Evolutionary conservation across 345 rosid genomes (phyloP).

Genomic region (Heritiera littoralis): DNA sequence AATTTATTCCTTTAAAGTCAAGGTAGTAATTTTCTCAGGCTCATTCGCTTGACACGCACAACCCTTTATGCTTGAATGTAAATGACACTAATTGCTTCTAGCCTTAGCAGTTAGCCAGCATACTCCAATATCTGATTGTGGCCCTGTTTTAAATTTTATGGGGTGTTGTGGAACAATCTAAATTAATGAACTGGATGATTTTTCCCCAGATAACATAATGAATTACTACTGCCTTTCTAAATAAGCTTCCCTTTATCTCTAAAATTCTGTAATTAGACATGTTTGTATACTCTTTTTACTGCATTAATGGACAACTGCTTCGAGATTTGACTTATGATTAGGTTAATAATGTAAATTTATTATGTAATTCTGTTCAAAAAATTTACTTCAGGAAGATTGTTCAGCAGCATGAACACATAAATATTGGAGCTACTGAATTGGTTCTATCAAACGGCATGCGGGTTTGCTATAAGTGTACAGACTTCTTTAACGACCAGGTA

Average conservation of each 20-base stretch:
- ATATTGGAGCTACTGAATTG: slow-evolving; percentile 77
- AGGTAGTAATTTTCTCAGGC: neutral
- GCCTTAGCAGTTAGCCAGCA: neutral
- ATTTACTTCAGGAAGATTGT: slow-evolving; percentile 52
- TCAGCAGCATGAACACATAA: slow-evolving; percentile 58
- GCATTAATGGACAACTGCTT: neutral
- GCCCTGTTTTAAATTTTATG: neutral
- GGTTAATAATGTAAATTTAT: neutral
- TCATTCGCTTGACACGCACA: neutral
- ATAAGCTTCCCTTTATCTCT: slow-evolving; percentile 1
- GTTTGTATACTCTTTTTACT: neutral
- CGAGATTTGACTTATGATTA: neutral
- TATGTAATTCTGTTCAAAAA: slow-evolving; percentile 27
- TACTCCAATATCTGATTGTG: neutral
- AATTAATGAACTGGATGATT: neutral
- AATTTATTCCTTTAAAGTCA: neutral
- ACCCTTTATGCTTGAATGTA: neutral
- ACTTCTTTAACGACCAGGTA: slow-evolving; percentile 93
- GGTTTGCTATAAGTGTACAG: slow-evolving; percentile 77
- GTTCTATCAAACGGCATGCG: slow-evolving; percentile 82
- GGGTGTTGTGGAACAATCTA: neutral
- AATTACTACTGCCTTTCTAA: neutral
- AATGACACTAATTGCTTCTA: neutral
- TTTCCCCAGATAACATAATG: neutral
- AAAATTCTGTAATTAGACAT: neutral